Conservation (phyloP, 2,329 filamentous ascomycete genomes). For the Harringtonia aguacate region DNA sequence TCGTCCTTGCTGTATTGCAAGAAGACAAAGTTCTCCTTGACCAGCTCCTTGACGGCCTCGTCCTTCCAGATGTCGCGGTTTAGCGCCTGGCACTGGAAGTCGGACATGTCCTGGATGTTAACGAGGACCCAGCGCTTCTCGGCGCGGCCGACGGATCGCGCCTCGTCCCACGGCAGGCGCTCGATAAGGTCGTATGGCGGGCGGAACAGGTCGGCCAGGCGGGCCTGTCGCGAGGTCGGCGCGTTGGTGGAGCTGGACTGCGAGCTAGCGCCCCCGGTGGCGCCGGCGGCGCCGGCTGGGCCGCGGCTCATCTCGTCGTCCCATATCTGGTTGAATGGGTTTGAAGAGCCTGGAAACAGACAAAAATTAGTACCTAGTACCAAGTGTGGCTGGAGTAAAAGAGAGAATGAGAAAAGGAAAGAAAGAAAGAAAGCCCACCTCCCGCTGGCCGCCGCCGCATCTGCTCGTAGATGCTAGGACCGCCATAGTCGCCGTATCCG, state of each 20-base stretch:
- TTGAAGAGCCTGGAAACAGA: constrained; percentile 12
- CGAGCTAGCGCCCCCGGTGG: too few relatives aligned
- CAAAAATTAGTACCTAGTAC: background rate
- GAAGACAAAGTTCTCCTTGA: constrained; percentile 91
- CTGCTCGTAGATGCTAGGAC: constrained; percentile 52
- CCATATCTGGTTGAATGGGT: constrained; percentile 30
- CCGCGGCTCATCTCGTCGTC: constrained; percentile 15
- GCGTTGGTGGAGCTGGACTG: background rate
- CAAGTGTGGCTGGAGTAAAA: too few relatives aligned
- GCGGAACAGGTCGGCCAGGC: constrained; percentile 83
- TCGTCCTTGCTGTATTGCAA: constrained; percentile 89
- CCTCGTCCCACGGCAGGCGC: constrained; percentile 69
- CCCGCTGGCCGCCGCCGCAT: constrained; percentile 37
- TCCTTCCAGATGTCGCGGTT: constrained; percentile 98
- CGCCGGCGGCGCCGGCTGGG: constrained; percentile 8
- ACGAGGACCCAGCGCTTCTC: constrained; percentile 90
- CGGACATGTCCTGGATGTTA: constrained; percentile 85
- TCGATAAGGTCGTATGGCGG: constrained; percentile 88
- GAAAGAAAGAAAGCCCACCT: background rate
- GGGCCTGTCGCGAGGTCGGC: constrained; percentile 19
- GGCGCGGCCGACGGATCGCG: constrained; percentile 75
- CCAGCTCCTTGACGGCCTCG: constrained; percentile 60
- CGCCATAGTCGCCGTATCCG: constrained; percentile 40
- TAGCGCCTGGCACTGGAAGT: constrained; percentile 89
- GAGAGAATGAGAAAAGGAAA: background rate